Conservation (phyloP, 371 early-diverging fungal genomes). For the Apophysomyces variabilis region DNA sequence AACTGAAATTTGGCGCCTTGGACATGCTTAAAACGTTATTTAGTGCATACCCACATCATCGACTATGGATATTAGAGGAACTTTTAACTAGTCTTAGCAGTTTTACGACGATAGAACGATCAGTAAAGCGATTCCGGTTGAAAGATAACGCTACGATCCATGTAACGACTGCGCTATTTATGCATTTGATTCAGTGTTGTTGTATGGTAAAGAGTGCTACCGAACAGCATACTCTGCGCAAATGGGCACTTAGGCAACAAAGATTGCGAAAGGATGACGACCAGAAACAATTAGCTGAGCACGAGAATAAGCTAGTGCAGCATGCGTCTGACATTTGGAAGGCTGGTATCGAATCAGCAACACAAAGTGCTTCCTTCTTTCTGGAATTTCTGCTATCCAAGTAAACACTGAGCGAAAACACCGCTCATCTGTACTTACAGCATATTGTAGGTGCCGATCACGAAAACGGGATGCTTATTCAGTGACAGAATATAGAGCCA, state of each 20-base stretch:
- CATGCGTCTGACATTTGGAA: conserved; percentile 37
- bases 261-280: conserved; percentile 36
- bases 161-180: conserved; percentile 77
- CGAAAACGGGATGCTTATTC: conserved; percentile 46
- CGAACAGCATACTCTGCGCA: conserved; percentile 34
- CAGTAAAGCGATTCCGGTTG: conserved; percentile 58
- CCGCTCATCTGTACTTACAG: neutral
- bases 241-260: conserved; percentile 39
- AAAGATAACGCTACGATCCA: conserved; percentile 73
- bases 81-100: conserved; percentile 74
- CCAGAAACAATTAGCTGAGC: conserved; percentile 18
- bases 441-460: conserved; percentile 56
- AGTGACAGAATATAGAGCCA: conserved; percentile 75
- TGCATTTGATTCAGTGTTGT: conserved; percentile 81
- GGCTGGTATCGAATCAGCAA: conserved; percentile 57
- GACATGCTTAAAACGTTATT: conserved; percentile 63
- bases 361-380: conserved; percentile 63
- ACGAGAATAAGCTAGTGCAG: conserved; percentile 26
- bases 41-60: conserved; percentile 64
- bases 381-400: conserved; percentile 70
- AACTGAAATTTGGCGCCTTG: conserved; percentile 50
- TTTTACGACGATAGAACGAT: conserved; percentile 56
- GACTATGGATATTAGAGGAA: conserved; percentile 86
- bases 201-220: conserved; percentile 25
- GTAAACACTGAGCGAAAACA: conserved; percentile 17